Percentiles rank a stretch among this genome's conserved stretches.
Conservation (phyloP, 257 asterid genomes). For the Solanum appendiculatum region DNA sequence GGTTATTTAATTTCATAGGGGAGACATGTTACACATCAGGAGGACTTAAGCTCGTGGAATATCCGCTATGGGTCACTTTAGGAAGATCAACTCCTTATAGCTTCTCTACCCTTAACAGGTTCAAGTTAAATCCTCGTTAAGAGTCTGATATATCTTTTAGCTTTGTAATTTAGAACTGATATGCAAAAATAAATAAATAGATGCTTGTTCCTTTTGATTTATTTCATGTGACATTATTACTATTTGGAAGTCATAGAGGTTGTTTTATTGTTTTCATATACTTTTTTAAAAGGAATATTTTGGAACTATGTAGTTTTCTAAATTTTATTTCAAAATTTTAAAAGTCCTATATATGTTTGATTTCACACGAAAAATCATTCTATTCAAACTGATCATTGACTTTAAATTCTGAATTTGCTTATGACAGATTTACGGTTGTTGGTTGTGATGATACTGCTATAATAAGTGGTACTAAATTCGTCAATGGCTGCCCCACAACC, state of each 20-base stretch:
- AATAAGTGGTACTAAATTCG: conserved; percentile 20
- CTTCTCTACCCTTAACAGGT: background rate
- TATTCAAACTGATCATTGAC: background rate
- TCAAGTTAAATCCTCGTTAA: background rate
- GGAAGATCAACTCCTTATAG: conserved; percentile 12
- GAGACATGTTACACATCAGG: conserved; percentile 33
- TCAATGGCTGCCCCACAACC: conserved; percentile 30
- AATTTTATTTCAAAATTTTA: no score
- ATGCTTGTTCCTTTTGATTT: background rate
- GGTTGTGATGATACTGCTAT: conserved; percentile 47
- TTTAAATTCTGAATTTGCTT: background rate
- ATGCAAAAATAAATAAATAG: no score
- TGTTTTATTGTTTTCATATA: no score
- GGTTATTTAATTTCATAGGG: conserved; percentile 28
- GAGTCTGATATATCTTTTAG: no score
- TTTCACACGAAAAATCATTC: no score
- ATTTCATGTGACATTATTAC: background rate
- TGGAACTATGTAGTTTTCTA: no score
- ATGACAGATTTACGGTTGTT: conserved; percentile 23
- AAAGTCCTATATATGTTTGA: background rate
- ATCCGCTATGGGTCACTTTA: conserved; percentile 1
- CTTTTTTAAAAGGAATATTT: no score
- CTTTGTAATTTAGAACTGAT: no score
- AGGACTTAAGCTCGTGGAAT: conserved; percentile 1
- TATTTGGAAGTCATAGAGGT: no score